These are phyloP conservation scores for Sugiyamaella marilandica DNA, from an alignment of 805 yeast genomes.

Conservation along the genomic window DNA sequence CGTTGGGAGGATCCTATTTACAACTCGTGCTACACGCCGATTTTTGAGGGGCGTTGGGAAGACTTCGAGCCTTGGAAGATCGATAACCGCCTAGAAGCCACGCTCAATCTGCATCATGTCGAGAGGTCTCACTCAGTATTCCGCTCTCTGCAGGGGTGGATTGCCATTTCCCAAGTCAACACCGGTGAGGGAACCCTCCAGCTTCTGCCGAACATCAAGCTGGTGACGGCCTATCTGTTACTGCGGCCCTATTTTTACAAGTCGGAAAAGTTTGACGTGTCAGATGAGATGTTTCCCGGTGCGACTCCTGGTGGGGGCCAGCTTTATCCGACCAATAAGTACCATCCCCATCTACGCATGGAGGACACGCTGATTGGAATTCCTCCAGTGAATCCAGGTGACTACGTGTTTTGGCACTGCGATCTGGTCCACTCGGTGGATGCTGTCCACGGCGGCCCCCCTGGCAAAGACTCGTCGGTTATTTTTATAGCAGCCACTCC, in stretches of 20 bases:
- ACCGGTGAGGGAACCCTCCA: constrained; percentile 39
- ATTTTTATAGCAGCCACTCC: too few species aligned
- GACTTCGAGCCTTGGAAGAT: constrained; percentile 38
- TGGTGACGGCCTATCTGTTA: constrained; percentile 37
- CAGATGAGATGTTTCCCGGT: constrained; percentile 33
- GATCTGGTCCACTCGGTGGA: constrained; percentile 42
- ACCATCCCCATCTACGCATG: constrained; percentile 36
- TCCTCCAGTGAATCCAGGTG: constrained; percentile 40
- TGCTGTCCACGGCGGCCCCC: constrained; percentile 31
- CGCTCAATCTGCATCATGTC: constrained; percentile 30
- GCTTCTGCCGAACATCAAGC: constrained; percentile 36
- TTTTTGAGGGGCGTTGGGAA: constrained; percentile 39
- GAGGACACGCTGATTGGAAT: constrained; percentile 31
- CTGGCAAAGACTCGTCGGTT: too few species aligned
- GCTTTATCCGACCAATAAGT: constrained; percentile 24
- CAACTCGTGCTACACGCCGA: constrained; percentile 33
- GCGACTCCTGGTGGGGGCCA: constrained; percentile 37
- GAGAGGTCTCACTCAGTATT: constrained; percentile 32
- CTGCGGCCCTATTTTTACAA: constrained; percentile 37
- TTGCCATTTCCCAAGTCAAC: constrained; percentile 35
- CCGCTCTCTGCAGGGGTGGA: constrained; percentile 44
- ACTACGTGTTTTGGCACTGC: constrained; percentile 42
- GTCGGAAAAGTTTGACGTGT: background rate
- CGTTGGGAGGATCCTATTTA: constrained; percentile 43
- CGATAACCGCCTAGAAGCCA: constrained; percentile 33